Base-by-base conservation (phyloP, 140 eudicot species). In the Ambrosia hybrid region DNA sequence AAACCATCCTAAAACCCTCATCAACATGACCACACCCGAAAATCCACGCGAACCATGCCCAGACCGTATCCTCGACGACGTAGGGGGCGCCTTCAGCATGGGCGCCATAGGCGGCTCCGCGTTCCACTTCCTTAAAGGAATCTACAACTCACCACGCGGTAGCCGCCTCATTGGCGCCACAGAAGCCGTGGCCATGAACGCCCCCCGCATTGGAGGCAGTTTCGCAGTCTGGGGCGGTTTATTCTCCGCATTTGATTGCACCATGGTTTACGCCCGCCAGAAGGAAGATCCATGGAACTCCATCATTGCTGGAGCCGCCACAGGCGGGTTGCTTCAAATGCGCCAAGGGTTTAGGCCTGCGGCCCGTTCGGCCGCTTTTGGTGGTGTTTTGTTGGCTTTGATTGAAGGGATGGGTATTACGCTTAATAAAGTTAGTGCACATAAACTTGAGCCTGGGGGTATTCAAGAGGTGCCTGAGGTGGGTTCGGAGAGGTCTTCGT, bases 31-130 rank as follows among this genome's bases (percentile, higher is more conserved):
- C 13, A 75, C 86, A 1, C 88, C 85, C 3, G 87, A 79, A 52
- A 74, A 79, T n/a, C 71, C 82, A 33, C 60, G 81, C 3, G 86
- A 85, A 51, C 89, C 89, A 4, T 81, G 86, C 65, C 89, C 89
- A 0, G 86, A 85, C 64, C 81, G 89, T 5, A 85, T 85, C 65
- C 66, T 85, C 4, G 86, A 75, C 82, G 84, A 74, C 77, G 13
- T 78, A 41, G 86, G 89, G 72, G 80, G 30, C 45, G 84, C 82
- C 3, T 85, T 85, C 69, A 80, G 72, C 52, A 74, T 71, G 80
- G 89, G 89, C 3, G 89, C 86, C 45, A 79, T 81, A 39, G 86
- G 84, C 39, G 89, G 89, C 53, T 70, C 86, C 9, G 80, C 79
- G 57, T 72, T 76, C 59, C 77, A 84, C 78, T 79, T 73, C 60